These are phyloP conservation scores for Penicillium brevicompactum DNA, from an alignment of 2,329 filamentous ascomycete genomes.

Conservation along the genomic window DNA sequence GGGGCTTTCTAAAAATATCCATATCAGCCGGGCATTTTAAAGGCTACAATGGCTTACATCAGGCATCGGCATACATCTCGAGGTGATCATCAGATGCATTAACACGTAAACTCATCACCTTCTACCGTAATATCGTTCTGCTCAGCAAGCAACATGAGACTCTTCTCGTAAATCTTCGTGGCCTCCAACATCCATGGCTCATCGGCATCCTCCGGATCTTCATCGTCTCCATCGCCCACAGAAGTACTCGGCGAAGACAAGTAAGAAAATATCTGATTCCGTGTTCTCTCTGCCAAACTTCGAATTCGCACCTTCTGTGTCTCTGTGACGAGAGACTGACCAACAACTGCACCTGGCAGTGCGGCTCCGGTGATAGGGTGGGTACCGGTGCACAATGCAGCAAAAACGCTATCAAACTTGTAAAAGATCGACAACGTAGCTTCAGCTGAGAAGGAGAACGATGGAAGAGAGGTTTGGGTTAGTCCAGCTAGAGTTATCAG, in stretches of 20 bases:
- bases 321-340: slow-evolving; percentile 60
- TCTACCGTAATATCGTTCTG: slow-evolving; percentile 10
- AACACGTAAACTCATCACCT: slow-evolving; percentile 27
- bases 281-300: slow-evolving; percentile 75
- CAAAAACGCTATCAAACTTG: slow-evolving; percentile 83
- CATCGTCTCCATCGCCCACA: slow-evolving; percentile 41
- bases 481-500: slow-evolving; percentile 76
- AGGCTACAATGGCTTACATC: not conserved
- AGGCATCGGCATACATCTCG: not conserved
- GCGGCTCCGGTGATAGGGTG: slow-evolving; percentile 64
- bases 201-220: slow-evolving; percentile 47
- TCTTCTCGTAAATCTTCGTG: slow-evolving; percentile 76
- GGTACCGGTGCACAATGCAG: slow-evolving; percentile 70
- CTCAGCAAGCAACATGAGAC: slow-evolving; percentile 73
- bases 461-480: slow-evolving; percentile 69
- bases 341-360: slow-evolving; percentile 70
- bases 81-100: not conserved
- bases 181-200: slow-evolving; percentile 66
- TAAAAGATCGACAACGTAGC: slow-evolving; percentile 70
- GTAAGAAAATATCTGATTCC: slow-evolving; percentile 37
- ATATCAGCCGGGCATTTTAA: not conserved
- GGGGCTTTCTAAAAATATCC: not conserved
- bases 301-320: slow-evolving; percentile 87
- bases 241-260: slow-evolving; percentile 24
- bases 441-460: slow-evolving; percentile 69